Evolutionary conservation across 1,139 yeast species (phyloP), one percentile per base, ranked within the genome.

Genomic region (Petasospora fabianii): DNA sequence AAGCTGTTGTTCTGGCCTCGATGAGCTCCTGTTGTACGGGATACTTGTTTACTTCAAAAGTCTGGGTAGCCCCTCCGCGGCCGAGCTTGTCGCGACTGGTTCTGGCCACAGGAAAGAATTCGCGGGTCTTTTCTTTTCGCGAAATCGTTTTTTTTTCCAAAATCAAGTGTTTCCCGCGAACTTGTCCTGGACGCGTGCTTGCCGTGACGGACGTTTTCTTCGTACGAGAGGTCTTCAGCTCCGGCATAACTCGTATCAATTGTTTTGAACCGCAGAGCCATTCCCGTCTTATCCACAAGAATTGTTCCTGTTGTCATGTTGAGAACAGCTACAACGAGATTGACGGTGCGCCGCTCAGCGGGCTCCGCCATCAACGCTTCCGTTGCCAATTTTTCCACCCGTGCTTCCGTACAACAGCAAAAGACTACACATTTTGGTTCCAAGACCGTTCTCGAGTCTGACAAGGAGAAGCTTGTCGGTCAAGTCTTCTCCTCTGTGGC

Each of bases 401-500:
- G 17, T 16, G 18, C 36, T 11, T n/a, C 29, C 5, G 14, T 13
- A 14, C 31, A 35, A 32, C 54, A 46, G 27, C 27, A 21, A 16
- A 60, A 59, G 36, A 82, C 90, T 17, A 90, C 98, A 18, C 97
- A 94, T 65, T 92, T 92, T 59, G 99, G 99, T 5, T 90, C 81
- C 63, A 78, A 80, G 54, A 84, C 94, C 4, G 95, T 92, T 20
- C 79, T 84, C 27, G 79, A 75, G 48, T 77, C 77, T 17, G 87
- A 87, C 49, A 92, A 92, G 66, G 96, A 90, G 61, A 76, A 83
- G 56, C 64, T 86, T 40, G 99, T 92, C 18, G 84, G 86, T 34
- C 82, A 83, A 29, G 98, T 92, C 16, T 92, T 92, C 62, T 84
- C 96, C 9, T 84, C 95, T 8, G 98, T 92, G 29, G 98, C 98